phyloP scores from a whole-genome alignment of 257 asterid genomes.

The Solanum lignicaule region DNA sequence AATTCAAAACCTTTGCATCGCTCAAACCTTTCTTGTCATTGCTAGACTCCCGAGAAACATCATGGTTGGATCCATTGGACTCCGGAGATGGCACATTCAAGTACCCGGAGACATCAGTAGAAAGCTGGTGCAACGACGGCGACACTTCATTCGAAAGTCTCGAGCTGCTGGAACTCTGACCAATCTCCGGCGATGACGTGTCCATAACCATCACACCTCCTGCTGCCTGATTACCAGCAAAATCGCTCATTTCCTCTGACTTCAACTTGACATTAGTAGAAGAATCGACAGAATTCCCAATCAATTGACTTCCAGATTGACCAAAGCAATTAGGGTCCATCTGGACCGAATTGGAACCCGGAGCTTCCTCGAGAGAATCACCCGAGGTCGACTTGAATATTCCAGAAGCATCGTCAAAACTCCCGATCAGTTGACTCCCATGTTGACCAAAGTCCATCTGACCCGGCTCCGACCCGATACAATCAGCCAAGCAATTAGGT shows the following conservation, averaged over 20 bases:
- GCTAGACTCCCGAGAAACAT: constrained; percentile 11
- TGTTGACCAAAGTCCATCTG: constrained; percentile 7
- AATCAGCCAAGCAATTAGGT: constrained; percentile 13
- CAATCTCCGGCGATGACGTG: constrained; percentile 15
- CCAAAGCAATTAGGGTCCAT: constrained; percentile 1
- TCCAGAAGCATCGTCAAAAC: constrained; percentile 1
- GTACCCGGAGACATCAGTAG: constrained; percentile 32
- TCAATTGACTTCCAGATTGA: constrained; percentile 9
- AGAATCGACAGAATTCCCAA: constrained; percentile 3
- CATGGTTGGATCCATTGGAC: constrained; percentile 59
- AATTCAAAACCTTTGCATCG: constrained; percentile 40
- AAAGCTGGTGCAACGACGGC: constrained; percentile 36
- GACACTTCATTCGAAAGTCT: constrained; percentile 34
- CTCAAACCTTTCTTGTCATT: constrained; percentile 12
- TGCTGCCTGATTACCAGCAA: constrained; percentile 13
- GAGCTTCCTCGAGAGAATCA: constrained; percentile 1
- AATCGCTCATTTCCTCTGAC: constrained; percentile 36
- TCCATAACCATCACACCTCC: constrained; percentile 12
- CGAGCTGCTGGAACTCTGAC: constrained; percentile 39
- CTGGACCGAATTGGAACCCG: constrained; percentile 16
- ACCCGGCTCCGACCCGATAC: not conserved
- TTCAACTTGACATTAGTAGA: constrained; percentile 38
- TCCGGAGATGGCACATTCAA: constrained; percentile 71
- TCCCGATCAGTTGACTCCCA: constrained; percentile 5
- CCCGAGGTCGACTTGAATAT: not conserved